Conservation (phyloP, 805 yeast genomes). For the Saturnispora dispora region DNA sequence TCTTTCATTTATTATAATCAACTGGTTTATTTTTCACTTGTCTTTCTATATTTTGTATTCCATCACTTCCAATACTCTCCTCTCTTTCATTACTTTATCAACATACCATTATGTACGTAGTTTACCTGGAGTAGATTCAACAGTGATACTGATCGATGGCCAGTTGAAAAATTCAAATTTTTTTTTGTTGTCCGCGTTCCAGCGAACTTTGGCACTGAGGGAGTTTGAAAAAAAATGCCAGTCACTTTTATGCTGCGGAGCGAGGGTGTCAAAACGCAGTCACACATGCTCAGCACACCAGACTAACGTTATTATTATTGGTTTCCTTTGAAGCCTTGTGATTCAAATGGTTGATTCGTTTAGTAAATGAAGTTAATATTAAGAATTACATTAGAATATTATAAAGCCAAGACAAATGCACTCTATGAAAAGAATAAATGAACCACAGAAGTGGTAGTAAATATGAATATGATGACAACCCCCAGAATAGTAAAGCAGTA, state of each 20-base stretch:
- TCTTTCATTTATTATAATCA: background rate
- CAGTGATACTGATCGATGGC: background rate
- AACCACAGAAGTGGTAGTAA: background rate
- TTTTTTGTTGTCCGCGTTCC: background rate
- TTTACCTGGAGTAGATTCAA: constrained; percentile 3
- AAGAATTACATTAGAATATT: background rate
- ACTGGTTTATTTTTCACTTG: background rate
- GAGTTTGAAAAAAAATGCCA: background rate
- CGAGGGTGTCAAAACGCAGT: constrained; percentile 2
- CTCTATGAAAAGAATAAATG: background rate
- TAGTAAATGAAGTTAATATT: too few relatives aligned
- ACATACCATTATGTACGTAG: constrained; percentile 7
- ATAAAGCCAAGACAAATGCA: background rate
- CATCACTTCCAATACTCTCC: background rate
- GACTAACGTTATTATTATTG: too few relatives aligned
- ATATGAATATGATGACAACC: background rate
- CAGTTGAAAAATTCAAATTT: constrained; percentile 4
- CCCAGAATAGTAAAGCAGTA: background rate
- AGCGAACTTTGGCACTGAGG: background rate
- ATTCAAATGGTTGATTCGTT: too few relatives aligned
- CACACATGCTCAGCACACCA: background rate
- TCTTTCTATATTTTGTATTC: background rate
- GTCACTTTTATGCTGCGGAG: constrained; percentile 2
- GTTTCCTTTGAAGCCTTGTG: too few relatives aligned
- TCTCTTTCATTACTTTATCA: background rate